Evolutionary conservation across 202 grass and related monocot species (phyloP).

Genomic region (Elaeis oleifera): DNA sequence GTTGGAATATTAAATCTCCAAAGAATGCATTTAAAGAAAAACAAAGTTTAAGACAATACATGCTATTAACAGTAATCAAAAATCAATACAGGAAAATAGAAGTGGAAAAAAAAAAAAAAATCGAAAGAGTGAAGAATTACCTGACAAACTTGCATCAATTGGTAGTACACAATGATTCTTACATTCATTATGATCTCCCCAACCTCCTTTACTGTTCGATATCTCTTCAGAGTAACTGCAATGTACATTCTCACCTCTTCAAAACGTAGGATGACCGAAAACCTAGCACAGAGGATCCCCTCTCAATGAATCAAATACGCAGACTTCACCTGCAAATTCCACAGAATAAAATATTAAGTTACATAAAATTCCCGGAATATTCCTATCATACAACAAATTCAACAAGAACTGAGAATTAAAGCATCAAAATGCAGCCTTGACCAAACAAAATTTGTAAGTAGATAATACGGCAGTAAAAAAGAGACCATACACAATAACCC

Average conservation of each 20-base stretch:
- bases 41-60: background rate
- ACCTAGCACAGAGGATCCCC: slow-evolving; percentile 19
- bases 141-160: slow-evolving; percentile 84
- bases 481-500: slow-evolving; percentile 60
- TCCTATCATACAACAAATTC: no score
- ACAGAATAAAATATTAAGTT: slow-evolving; percentile 12
- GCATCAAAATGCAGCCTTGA: no score
- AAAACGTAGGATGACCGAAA: slow-evolving; percentile 6
- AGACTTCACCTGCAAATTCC: slow-evolving; percentile 40
- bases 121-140: slow-evolving; percentile 20
- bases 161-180: slow-evolving; percentile 64
- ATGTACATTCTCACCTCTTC: slow-evolving; percentile 63
- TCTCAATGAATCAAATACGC: slow-evolving; percentile 4
- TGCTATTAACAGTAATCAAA: slow-evolving; percentile 3
- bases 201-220: slow-evolving; percentile 47
- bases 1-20: no score
- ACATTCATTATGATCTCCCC: slow-evolving; percentile 72
- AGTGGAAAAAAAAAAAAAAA: slow-evolving; percentile 7
- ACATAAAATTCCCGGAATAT: slow-evolving; percentile 1
- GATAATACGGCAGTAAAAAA: no score
- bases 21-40: background rate
- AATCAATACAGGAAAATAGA: slow-evolving; percentile 1
- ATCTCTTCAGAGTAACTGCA: slow-evolving; percentile 62
- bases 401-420: no score
- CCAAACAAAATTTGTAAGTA: no score